Conservation (phyloP, 352 stramenopile species). For the Globisporangium perplexum region DNA sequence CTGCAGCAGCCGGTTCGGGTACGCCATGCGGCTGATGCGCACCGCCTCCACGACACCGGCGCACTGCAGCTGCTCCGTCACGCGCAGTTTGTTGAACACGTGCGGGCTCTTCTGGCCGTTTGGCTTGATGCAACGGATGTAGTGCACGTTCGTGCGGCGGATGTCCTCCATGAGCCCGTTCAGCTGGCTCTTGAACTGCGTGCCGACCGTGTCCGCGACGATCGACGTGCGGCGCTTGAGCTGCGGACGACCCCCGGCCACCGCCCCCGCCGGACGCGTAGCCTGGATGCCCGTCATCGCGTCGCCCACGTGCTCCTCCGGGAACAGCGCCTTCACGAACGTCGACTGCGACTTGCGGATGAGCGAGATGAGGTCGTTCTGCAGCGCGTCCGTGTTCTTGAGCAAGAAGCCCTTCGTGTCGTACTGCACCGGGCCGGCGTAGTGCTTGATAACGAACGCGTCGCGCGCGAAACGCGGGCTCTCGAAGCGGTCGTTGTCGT, state of each 20-base stretch:
- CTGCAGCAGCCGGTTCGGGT: slow-evolving; percentile 94
- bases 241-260: slow-evolving; percentile 16
- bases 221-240: slow-evolving; percentile 82
- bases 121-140: slow-evolving; percentile 99
- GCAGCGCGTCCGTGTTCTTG: slow-evolving; percentile 93
- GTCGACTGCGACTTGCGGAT: slow-evolving; percentile 65
- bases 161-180: slow-evolving; percentile 93
- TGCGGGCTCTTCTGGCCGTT: slow-evolving; percentile 93
- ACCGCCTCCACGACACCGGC: slow-evolving; percentile 99
- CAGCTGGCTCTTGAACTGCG: slow-evolving; percentile 89
- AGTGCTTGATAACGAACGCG: slow-evolving; percentile 93
- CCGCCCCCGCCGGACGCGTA: background rate
- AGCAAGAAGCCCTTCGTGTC: slow-evolving; percentile 91
- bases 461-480: slow-evolving; percentile 70
- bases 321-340: slow-evolving; percentile 77
- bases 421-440: slow-evolving; percentile 91
- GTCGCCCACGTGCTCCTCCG: slow-evolving; percentile 55
- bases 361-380: slow-evolving; percentile 89
- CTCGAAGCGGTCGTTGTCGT: slow-evolving; percentile 73
- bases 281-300: slow-evolving; percentile 33
- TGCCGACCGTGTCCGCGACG: slow-evolving; percentile 70
- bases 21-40: slow-evolving; percentile 95
- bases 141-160: slow-evolving; percentile 94
- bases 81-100: slow-evolving; percentile 87
- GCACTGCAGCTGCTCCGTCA: slow-evolving; percentile 95